Evolutionary conservation across 257 asterid species (phyloP), one percentile per base, ranked within the genome.

Genomic region (Nicotiana undulata): DNA sequence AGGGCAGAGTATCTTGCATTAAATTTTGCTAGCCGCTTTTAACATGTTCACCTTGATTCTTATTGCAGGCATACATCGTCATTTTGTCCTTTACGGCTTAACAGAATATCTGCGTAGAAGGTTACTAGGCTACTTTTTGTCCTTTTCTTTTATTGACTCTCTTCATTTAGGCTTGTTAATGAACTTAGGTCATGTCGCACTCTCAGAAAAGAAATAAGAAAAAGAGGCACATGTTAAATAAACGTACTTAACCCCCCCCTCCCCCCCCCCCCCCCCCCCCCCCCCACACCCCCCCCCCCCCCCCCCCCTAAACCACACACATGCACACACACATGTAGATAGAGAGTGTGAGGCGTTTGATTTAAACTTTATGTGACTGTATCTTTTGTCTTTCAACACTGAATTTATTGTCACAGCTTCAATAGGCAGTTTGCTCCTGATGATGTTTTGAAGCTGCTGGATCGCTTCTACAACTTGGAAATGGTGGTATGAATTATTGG

Each of bases 381-480:
- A 11, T 40, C 22, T 7, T 26, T 61, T 4, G 53, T 58, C 63
- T 80, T 29, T 68, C 60, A 29, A 74, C 28, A 28, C 22, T 29
- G 81, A 34, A 1, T 32, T 67, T 75, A 10, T 12, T 82, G 46
- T 63, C 82, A 86, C 94, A 96, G 99, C 85, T 93, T 94, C 86
- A 91, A 90, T 79, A 91, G 92, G 29, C 87, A 93, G 16, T 92
- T 96, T 77, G 83, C 94, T 86, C 86, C 95, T 56, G 95, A 90
- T 49, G 98, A 94, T 67, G 90, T 96, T 84, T 86, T 96, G 85
- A 91, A 92, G 90, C 84, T 96, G 90, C 87, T 96, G 80, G 97
- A 91, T 46, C 96, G 97, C 34, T 96, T 96, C 88, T 96, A 89
- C 89, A 90, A 96, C 91, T 86, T 96, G 92, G 98, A 96, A 79